These are phyloP conservation scores for Nigrograna mackinnonii DNA, from an alignment of 2,329 filamentous ascomycete genomes.

Conservation along the genomic window DNA sequence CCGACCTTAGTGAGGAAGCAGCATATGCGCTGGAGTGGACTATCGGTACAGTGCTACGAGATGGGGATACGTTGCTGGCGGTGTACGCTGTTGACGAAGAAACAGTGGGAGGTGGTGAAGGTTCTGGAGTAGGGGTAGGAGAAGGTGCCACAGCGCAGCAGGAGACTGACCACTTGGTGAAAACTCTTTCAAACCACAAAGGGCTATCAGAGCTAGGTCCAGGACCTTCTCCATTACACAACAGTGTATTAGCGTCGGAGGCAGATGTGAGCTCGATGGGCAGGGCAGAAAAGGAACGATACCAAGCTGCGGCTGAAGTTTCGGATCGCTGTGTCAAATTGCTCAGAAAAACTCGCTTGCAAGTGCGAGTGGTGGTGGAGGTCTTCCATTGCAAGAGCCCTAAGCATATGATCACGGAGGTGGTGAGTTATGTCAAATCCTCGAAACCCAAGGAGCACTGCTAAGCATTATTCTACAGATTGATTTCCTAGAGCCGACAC, in stretches of 20 bases:
- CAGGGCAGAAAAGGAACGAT: conserved; percentile 74
- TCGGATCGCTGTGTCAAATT: conserved; percentile 83
- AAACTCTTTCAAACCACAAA: conserved; percentile 58
- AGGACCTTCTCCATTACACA: conserved; percentile 34
- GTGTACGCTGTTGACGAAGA: conserved; percentile 96
- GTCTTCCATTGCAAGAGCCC: conserved; percentile 98
- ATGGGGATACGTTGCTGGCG: conserved; percentile 90
- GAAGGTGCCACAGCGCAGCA: conserved; percentile 76
- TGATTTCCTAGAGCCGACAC: conserved; percentile 85
- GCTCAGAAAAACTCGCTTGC: conserved; percentile 85
- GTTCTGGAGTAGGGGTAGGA: conserved; percentile 61
- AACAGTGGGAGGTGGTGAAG: conserved; percentile 53
- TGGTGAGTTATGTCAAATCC: conserved; percentile 54
- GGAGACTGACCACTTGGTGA: conserved; percentile 74
- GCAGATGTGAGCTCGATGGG: conserved; percentile 46
- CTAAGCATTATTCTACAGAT: conserved; percentile 58
- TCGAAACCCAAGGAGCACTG: conserved; percentile 10
- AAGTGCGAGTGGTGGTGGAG: conserved; percentile 92
- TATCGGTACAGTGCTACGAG: conserved; percentile 89
- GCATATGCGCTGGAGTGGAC: conserved; percentile 97
- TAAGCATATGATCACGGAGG: conserved; percentile 93
- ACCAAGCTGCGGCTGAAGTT: conserved; percentile 79
- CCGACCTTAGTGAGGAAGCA: conserved; percentile 90
- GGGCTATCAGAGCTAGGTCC: conserved; percentile 34
- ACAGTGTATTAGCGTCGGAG: conserved; percentile 37